Conservation (phyloP, 2,329 filamentous ascomycete genomes). For the Thelonectria blattea region DNA sequence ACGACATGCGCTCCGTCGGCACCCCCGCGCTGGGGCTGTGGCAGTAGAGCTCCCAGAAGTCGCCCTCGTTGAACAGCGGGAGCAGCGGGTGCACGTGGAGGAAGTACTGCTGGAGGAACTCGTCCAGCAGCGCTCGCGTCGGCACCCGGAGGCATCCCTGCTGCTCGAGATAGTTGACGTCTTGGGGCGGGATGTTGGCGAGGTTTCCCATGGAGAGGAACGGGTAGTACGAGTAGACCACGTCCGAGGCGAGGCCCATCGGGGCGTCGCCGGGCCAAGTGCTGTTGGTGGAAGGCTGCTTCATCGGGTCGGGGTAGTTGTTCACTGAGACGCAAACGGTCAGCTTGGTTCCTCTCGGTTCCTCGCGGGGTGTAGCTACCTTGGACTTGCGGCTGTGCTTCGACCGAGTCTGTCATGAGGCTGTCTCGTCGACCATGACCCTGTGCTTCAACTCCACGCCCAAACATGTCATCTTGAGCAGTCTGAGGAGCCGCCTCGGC, state of each 20-base stretch:
- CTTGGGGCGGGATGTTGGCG: constrained; percentile 21
- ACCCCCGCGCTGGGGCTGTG: constrained; percentile 12
- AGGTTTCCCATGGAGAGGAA: constrained; percentile 26
- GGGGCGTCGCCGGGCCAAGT: constrained; percentile 12
- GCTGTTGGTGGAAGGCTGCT: background rate
- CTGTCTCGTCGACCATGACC: constrained; percentile 11
- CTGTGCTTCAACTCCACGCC: background rate
- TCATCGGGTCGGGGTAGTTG: background rate
- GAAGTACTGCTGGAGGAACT: constrained; percentile 29
- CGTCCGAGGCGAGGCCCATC: constrained; percentile 16
- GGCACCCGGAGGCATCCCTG: constrained; percentile 26
- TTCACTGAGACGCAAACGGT: constrained; percentile 7
- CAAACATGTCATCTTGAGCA: background rate
- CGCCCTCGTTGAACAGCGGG: constrained; percentile 26
- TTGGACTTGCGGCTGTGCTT: background rate
- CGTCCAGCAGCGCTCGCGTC: constrained; percentile 17
- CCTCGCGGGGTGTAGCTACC: background rate
- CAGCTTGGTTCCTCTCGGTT: background rate
- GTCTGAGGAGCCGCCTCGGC: background rate
- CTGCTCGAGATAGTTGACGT: constrained; percentile 25
- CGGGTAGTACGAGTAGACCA: constrained; percentile 27
- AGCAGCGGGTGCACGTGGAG: constrained; percentile 26
- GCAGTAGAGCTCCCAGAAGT: constrained; percentile 32
- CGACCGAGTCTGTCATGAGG: constrained; percentile 8
- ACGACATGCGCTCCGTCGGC: constrained; percentile 43